Base-by-base conservation (phyloP, 805 yeast genomes). In the Danielia oregonensis region DNA sequence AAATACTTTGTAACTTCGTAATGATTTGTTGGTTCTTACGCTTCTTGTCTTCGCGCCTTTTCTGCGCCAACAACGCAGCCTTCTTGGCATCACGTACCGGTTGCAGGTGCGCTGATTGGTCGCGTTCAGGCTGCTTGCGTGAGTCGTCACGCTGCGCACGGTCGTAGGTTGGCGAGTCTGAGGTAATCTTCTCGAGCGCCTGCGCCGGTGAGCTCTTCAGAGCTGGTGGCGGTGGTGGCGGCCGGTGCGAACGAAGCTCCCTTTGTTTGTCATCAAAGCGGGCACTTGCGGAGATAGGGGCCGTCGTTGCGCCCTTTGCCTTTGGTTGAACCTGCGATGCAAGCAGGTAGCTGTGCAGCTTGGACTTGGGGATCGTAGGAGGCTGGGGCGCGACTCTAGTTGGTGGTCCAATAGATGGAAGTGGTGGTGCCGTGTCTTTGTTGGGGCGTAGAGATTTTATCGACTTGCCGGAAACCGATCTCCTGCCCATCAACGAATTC, bases 31-130 rank as follows among this genome's bases (percentile, higher is more conserved):
- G 78, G 47, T 86, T 87, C 50, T 76, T 75, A 37, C 77, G 74
- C 42, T 77, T 80, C 55, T 86, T 81, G 33, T 85, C 85, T 52
- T 86, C 96, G 31, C 91, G 76, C 49, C 86, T 83, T 54, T 79
- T 74, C 44, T 78, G 85, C 2, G 74, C 73, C 43, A 63, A 57
- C 43, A 69, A 63, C 25, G 79, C 83, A 26, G 74, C 85, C 54
- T 65, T 76, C 36, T 66, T 67, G 10, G 73, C 68, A 42, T 67
- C 76, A 24, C 77, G 60, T 2, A 65, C 74, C 0, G 76, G 76
- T 29, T 59, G 61, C 40, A 53, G 57, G 9, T 19, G 22, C 33
- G 39, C 38, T 28, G 51, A 28, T 32, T 28, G 39, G 49, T 24
- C 32, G 42, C 33, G 9, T 39, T 29, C 26, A 14, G 19, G 33